These are phyloP conservation scores for Ampelocalamus luodianensis DNA, from an alignment of 176 grass and related monocot species.

Conservation along the genomic window DNA sequence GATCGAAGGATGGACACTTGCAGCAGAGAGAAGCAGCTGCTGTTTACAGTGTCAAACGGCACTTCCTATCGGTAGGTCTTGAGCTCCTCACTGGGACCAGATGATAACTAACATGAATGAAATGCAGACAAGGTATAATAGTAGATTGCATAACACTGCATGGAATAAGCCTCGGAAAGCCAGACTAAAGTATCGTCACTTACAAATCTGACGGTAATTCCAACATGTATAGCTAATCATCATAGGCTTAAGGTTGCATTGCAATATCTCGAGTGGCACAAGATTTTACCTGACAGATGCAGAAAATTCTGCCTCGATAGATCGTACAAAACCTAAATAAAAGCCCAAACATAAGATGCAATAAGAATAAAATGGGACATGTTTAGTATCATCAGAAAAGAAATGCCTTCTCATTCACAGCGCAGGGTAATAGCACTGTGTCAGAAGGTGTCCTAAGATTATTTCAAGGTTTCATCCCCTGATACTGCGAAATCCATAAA, in stretches of 20 bases:
- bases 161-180: slow-evolving; percentile 57
- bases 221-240: slow-evolving; percentile 75
- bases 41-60: slow-evolving; percentile 86
- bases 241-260: slow-evolving; percentile 36
- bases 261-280: not conserved
- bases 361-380: rapidly evolving
- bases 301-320: not conserved
- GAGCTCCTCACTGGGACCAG: slow-evolving; percentile 44
- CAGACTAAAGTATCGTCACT: slow-evolving; percentile 69
- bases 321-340: not conserved
- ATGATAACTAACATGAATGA: not conserved
- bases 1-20: slow-evolving; percentile 18
- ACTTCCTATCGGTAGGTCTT: slow-evolving; percentile 85
- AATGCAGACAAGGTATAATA: not conserved
- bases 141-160: not conserved
- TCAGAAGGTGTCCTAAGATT: slow-evolving; percentile 99
- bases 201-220: slow-evolving; percentile 94
- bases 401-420: slow-evolving; percentile 81
- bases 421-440: slow-evolving; percentile 45
- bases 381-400: slow-evolving; percentile 64
- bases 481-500: not conserved
- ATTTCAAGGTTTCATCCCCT: slow-evolving; percentile 60
- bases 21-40: slow-evolving; percentile 44
- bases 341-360: not conserved
- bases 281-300: not conserved